Conservation (phyloP, 1,284 basidiomycete species). For the Tetrapyrgos nigripes region DNA sequence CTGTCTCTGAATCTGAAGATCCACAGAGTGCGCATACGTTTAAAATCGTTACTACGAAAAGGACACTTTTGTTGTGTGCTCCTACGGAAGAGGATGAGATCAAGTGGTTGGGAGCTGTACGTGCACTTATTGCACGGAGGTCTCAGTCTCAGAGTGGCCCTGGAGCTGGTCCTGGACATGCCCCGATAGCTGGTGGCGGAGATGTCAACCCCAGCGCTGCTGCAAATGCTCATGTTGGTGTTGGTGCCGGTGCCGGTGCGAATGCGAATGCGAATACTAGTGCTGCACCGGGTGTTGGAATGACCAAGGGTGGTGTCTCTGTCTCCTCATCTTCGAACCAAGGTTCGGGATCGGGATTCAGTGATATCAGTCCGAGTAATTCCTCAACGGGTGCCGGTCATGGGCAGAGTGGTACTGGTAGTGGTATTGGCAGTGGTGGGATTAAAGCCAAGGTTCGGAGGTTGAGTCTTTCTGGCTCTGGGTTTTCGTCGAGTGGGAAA, state of each 20-base stretch:
- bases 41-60: constrained; percentile 96
- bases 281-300: not conserved
- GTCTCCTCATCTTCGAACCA: not conserved
- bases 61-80: constrained; percentile 89
- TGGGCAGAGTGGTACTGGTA: too few species aligned
- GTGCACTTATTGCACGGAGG: constrained; percentile 85
- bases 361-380: constrained; percentile 27
- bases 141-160: too few species aligned
- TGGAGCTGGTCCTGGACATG: too few species aligned
- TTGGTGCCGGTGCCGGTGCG: not conserved
- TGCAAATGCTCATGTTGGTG: constrained; percentile 26
- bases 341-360: constrained; percentile 19
- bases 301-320: not conserved
- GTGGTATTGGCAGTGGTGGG: constrained; percentile 34
- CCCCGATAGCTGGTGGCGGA: constrained; percentile 51
- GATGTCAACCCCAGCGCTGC: constrained; percentile 24
- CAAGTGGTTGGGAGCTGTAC: constrained; percentile 95
- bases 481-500: not conserved
- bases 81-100: constrained; percentile 99
- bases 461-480: constrained; percentile 44
- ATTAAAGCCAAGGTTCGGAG: constrained; percentile 51
- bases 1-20: constrained; percentile 46
- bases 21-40: constrained; percentile 68
- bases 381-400: constrained; percentile 22
- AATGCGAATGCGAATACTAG: not conserved